phyloP scores from a whole-genome alignment of 2,329 filamentous ascomycete genomes.

The Huntiella bhutanensis region DNA sequence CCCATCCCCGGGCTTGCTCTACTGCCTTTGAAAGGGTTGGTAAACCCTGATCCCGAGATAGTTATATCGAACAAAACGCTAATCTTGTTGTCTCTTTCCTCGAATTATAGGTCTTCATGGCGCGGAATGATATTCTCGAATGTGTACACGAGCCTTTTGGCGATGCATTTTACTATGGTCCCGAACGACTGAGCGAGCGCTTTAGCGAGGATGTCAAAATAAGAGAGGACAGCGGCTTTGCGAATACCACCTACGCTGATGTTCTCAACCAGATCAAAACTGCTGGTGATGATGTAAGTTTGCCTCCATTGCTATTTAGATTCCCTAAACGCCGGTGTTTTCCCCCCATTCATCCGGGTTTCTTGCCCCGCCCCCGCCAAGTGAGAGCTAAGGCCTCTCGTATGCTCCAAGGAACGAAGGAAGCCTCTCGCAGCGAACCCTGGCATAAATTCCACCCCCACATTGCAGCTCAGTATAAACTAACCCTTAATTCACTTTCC shows the following conservation, averaged over 20 bases:
- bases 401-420: no score
- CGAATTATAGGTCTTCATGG: slow-evolving; percentile 72
- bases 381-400: no score
- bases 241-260: slow-evolving; percentile 51
- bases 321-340: not conserved
- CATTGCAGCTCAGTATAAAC: not conserved
- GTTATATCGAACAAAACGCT: slow-evolving; percentile 13
- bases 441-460: not conserved
- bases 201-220: slow-evolving; percentile 49
- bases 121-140: slow-evolving; percentile 57
- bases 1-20: slow-evolving; percentile 85
- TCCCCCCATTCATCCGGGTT: not conserved
- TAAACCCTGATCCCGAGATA: slow-evolving; percentile 14
- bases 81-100: slow-evolving; percentile 6
- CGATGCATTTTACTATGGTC: slow-evolving; percentile 90
- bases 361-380: no score
- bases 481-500: slow-evolving; percentile 12
- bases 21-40: slow-evolving; percentile 84
- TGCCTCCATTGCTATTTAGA: not conserved
- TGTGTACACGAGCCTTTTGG: slow-evolving; percentile 94
- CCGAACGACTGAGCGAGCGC: slow-evolving; percentile 64
- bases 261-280: slow-evolving; percentile 59
- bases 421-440: no score
- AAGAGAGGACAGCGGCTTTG: slow-evolving; percentile 44
- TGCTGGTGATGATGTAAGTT: slow-evolving; percentile 49